Percentiles rank a stretch among this genome's conserved stretches.
Conservation (phyloP, 352 stramenopile genomes). For the Phytophthora constricta region DNA sequence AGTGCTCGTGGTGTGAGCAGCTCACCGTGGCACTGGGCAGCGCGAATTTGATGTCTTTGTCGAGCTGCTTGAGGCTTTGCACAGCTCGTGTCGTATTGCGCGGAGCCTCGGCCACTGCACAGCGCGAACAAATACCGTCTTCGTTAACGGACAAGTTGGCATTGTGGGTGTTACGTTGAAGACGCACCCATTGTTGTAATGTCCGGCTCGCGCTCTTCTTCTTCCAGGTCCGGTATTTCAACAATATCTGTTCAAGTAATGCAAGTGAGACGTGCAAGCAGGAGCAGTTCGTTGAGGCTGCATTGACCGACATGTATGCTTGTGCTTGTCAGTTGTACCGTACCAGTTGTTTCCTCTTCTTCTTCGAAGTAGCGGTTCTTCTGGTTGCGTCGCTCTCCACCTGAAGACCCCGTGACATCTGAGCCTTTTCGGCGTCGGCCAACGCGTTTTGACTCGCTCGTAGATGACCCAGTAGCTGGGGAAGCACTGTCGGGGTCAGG, state of each 20-base stretch:
- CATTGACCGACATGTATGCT: neutral
- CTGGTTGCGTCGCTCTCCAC: constrained; percentile 44
- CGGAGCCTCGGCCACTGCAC: constrained; percentile 76
- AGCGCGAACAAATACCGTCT: neutral
- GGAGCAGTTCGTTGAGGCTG: neutral
- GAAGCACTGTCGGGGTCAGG: constrained; percentile 17
- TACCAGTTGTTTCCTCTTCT: constrained; percentile 66
- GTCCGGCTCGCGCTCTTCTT: constrained; percentile 80
- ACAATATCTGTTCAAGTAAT: constrained; percentile 56
- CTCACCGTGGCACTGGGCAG: constrained; percentile 61
- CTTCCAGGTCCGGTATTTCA: constrained; percentile 82
- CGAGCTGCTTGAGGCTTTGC: constrained; percentile 80
- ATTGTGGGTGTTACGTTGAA: neutral
- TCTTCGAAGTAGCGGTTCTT: constrained; percentile 85
- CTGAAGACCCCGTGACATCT: constrained; percentile 26
- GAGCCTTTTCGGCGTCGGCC: constrained; percentile 65
- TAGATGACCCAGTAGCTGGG: constrained; percentile 15
- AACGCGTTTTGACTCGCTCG: constrained; percentile 57
- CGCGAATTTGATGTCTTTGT: constrained; percentile 81
- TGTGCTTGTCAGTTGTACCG: neutral
- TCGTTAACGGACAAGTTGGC: constrained; percentile 1
- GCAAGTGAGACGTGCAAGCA: neutral
- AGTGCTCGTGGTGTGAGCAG: neutral
- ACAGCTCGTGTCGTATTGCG: constrained; percentile 69
- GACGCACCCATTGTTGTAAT: constrained; percentile 58